Evolutionary conservation across 257 asterid species (phyloP), one percentile per base, ranked within the genome.

Genomic region (Echites panduratus): DNA sequence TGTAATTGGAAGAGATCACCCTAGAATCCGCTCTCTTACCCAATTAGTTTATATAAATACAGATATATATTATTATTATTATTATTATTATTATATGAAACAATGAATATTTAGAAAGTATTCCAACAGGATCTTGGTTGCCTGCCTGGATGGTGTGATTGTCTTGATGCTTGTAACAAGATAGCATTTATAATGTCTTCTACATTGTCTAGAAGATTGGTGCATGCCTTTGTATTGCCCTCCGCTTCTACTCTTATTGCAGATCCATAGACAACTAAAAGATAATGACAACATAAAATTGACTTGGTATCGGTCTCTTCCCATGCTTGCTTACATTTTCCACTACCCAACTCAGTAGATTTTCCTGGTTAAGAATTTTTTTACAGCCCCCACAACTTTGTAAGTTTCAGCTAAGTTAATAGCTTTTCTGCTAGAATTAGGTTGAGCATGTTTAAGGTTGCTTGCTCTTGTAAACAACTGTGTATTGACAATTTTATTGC

Each of bases 401-500:
- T 20, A 27, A 20, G 59, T 19, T 52, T 52, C 24, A 8, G 12
- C 66, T 27, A 27, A 5, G 38, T 59, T 59, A 4, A 59, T 41
- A 59, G 38, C 43, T 1, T 13, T 32, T 32, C 38, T 32, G 38
- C 40, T 59, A 40, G 32, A 14, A 17, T 12, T 9, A 43, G 35
- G 27, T 43, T 20, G n/a, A n/a, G 53, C 54, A n/a, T 64, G 69
- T 9, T 7, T 38, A n/a, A 65, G 27, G 52, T 17, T 65, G 70
- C 41, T 13, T 58, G 41, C 20, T 59, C n/a, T 27, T 29, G 20
- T 59, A 59, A 14, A 4, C 66, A 59, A 16, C 27, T 58, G 45
- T 62, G 9, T 56, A 16, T 16, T 35, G 29, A 19, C 43, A 53
- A 67, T 44, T 68, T 61, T 32, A 47, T 22, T 74, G 50, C 79